A percentile compares a stretch with the other conserved stretches of the same genome.
These are phyloP conservation scores for Ustilago shanxiensis DNA, from an alignment of 1,284 basidiomycete genomes.

Conservation along the genomic window DNA sequence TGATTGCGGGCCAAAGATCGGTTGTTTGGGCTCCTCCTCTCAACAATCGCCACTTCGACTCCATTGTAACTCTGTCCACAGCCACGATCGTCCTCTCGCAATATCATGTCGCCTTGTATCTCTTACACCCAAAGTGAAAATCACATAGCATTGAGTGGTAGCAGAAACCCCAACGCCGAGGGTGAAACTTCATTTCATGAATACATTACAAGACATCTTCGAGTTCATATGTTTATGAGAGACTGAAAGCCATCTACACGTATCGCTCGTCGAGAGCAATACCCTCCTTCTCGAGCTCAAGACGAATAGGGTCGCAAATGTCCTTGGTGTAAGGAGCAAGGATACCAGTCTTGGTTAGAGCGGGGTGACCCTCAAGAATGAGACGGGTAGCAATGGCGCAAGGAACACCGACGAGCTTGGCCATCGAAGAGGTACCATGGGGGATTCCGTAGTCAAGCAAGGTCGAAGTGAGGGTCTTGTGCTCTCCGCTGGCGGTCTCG, in stretches of 20 bases:
- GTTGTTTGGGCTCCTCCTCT: no score
- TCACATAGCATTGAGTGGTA: background rate
- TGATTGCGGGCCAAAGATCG: no score
- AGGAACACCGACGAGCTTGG: slow-evolving; percentile 89
- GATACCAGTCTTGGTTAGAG: slow-evolving; percentile 76
- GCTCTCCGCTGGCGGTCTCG: slow-evolving; percentile 72
- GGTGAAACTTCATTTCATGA: background rate
- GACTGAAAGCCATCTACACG: slow-evolving; percentile 40
- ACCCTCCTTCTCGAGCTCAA: slow-evolving; percentile 68
- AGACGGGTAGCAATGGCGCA: slow-evolving; percentile 86
- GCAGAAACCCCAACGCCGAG: slow-evolving; percentile 4
- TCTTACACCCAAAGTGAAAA: background rate
- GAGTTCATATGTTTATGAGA: background rate
- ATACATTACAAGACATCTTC: slow-evolving; percentile 12
- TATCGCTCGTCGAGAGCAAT: slow-evolving; percentile 68
- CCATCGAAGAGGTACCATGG: slow-evolving; percentile 92
- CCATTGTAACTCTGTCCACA: no score
- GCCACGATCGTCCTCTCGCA: no score
- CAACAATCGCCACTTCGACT: background rate
- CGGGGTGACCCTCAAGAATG: slow-evolving; percentile 77
- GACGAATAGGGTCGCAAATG: slow-evolving; percentile 67
- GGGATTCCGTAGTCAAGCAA: slow-evolving; percentile 88
- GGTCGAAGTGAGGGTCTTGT: slow-evolving; percentile 90
- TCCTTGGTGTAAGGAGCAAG: slow-evolving; percentile 89
- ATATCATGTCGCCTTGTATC: no score